phyloP scores from a whole-genome alignment of 1,284 basidiomycete species.

The Boletellus deceptivus region DNA sequence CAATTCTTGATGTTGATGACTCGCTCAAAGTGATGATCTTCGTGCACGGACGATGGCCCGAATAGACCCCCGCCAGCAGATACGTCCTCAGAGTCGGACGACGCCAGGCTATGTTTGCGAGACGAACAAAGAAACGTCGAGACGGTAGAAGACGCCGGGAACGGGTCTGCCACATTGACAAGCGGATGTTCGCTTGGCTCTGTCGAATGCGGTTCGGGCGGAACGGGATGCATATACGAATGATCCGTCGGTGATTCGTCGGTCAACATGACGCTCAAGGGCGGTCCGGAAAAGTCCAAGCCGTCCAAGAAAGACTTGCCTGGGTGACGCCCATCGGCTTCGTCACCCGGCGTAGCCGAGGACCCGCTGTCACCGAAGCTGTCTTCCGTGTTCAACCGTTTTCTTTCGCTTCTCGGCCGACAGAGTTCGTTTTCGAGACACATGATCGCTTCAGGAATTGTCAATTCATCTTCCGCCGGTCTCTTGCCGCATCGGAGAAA shows the following conservation, averaged over 20 bases:
- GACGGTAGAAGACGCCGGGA: conserved; percentile 21
- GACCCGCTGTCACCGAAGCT: conserved; percentile 31
- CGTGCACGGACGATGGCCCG: conserved; percentile 5
- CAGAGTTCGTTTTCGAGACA: conserved; percentile 81
- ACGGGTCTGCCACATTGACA: conserved; percentile 30
- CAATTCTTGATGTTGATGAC: conserved; percentile 95
- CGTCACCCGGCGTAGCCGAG: conserved; percentile 45
- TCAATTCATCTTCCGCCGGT: conserved; percentile 70
- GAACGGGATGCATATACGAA: conserved; percentile 12
- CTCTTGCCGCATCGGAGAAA: conserved; percentile 72
- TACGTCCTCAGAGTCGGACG: conserved; percentile 47
- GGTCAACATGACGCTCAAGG: conserved; percentile 29
- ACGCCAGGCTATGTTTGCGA: conserved; percentile 36
- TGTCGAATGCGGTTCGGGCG: conserved; percentile 35
- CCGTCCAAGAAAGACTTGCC: conserved; percentile 44
- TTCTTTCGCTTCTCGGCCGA: conserved; percentile 70
- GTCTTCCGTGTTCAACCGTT: conserved; percentile 49
- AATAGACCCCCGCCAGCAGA: conserved; percentile 10
- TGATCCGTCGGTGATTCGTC: conserved; percentile 27
- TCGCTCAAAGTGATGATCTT: conserved; percentile 66
- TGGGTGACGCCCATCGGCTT: conserved; percentile 15
- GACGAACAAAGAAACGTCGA: conserved; percentile 14
- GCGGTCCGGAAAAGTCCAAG: conserved; percentile 64
- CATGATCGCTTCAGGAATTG: conserved; percentile 74
- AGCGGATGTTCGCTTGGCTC: conserved; percentile 49